phyloP scores from a whole-genome alignment of 2,329 filamentous ascomycete species.

The Periconia macrospinosa region DNA sequence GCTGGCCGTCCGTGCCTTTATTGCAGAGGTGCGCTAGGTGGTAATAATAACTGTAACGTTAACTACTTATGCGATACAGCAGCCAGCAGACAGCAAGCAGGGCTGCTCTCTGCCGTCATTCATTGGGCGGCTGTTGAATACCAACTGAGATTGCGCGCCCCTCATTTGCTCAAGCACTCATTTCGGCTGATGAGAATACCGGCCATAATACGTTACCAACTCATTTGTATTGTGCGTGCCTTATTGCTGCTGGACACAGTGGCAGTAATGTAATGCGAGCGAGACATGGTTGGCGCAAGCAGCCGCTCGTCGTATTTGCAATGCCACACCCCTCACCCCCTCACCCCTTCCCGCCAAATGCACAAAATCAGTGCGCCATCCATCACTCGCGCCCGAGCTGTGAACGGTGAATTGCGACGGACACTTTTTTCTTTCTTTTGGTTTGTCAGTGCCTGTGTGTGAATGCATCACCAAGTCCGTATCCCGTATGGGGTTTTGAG shows the following conservation, averaged over 20 bases:
- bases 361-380: background rate
- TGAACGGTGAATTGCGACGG: background rate
- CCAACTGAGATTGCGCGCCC: background rate
- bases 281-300: background rate
- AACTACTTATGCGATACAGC: too few relatives aligned
- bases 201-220: too few relatives aligned
- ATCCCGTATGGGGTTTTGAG: too few relatives aligned
- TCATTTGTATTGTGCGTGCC: background rate
- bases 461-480: background rate
- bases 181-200: background rate
- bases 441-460: background rate
- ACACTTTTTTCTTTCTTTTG: background rate
- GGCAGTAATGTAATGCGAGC: background rate
- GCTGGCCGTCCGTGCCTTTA: slow-evolving; percentile 6
- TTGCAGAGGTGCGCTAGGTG: slow-evolving; percentile 11
- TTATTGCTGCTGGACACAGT: too few relatives aligned
- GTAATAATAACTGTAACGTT: too few relatives aligned
- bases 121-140: background rate
- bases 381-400: background rate
- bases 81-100: too few relatives aligned
- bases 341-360: background rate
- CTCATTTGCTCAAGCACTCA: background rate
- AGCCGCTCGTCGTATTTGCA: background rate
- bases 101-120: background rate
- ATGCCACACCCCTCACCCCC: background rate